phyloP scores from a whole-genome alignment of 2,329 filamentous ascomycete species.

The Pseudogymnoascus sp. region DNA sequence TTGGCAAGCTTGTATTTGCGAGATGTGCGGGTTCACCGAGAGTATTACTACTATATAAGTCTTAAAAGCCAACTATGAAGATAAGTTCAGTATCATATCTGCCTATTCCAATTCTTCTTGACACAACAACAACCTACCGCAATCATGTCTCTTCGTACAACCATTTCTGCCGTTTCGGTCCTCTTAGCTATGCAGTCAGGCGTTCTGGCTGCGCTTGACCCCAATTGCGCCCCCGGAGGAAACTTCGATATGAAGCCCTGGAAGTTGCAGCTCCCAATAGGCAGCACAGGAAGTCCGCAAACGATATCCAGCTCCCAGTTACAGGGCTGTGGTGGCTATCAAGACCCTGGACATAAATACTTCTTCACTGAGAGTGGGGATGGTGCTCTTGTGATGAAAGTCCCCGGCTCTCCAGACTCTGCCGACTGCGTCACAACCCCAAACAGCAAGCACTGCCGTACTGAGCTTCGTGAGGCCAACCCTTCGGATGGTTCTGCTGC shows the following conservation, averaged over 20 bases:
- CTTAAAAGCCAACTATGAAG: background rate
- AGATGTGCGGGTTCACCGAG: background rate
- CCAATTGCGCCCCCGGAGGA: constrained; percentile 24
- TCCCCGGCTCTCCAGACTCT: constrained; percentile 30
- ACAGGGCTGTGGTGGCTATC: constrained; percentile 32
- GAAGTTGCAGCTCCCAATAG: constrained; percentile 35
- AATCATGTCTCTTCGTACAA: background rate
- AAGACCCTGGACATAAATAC: constrained; percentile 23
- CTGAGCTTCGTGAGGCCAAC: constrained; percentile 34
- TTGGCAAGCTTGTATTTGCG: background rate
- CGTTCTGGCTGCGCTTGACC: constrained; percentile 11
- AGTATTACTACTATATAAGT: background rate
- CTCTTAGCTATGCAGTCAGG: background rate
- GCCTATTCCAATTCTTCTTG: background rate
- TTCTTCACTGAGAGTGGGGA: constrained; percentile 32
- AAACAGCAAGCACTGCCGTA: constrained; percentile 37
- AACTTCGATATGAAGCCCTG: constrained; percentile 31
- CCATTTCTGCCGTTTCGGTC: background rate
- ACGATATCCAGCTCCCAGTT: constrained; percentile 29
- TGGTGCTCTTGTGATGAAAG: constrained; percentile 34
- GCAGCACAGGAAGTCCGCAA: constrained; percentile 24
- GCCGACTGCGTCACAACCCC: constrained; percentile 34
- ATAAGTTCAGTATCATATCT: background rate
- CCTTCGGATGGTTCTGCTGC: constrained; percentile 18
- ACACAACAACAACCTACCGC: background rate